phyloP scores from a whole-genome alignment of 1,284 basidiomycete genomes.

The Puccinia hordei region DNA sequence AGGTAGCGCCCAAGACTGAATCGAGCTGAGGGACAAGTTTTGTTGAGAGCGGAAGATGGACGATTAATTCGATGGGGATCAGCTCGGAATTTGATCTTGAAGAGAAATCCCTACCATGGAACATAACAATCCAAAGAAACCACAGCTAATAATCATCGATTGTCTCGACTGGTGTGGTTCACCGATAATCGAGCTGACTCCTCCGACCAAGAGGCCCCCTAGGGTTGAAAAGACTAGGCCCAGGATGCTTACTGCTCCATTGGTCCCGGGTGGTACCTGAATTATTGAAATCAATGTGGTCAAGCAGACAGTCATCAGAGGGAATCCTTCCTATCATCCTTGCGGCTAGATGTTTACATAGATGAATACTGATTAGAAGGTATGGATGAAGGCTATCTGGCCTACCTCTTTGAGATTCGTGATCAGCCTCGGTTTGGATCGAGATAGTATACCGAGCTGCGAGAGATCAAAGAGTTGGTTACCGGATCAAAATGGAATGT shows the following conservation, averaged over 20 bases:
- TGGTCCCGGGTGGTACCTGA: slow-evolving; percentile 55
- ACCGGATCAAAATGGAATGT: neutral
- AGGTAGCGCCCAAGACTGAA: slow-evolving; percentile 56
- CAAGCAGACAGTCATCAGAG: neutral
- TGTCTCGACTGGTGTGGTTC: slow-evolving; percentile 5
- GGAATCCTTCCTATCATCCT: neutral
- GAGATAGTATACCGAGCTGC: slow-evolving; percentile 55
- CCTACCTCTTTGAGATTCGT: slow-evolving; percentile 47
- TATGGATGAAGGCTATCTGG: neutral
- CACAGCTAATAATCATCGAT: neutral
- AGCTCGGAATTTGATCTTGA: neutral
- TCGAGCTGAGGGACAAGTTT: slow-evolving; percentile 50
- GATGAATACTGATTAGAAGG: neutral
- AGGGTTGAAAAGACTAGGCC: slow-evolving; percentile 32
- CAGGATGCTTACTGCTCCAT: slow-evolving; percentile 55
- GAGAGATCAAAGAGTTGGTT: neutral
- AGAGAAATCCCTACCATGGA: slow-evolving; percentile 23
- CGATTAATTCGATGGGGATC: neutral
- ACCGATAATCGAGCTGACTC: slow-evolving; percentile 12
- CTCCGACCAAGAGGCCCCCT: slow-evolving; percentile 54
- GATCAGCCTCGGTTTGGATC: slow-evolving; percentile 54
- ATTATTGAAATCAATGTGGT: neutral
- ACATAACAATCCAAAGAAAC: slow-evolving; percentile 25
- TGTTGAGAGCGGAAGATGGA: neutral
- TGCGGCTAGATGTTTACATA: slow-evolving; percentile 29